A percentile compares a stretch with the other conserved stretches of the same genome.
phyloP scores from a whole-genome alignment of 257 asterid species.

The Rubia yunnanensis region DNA sequence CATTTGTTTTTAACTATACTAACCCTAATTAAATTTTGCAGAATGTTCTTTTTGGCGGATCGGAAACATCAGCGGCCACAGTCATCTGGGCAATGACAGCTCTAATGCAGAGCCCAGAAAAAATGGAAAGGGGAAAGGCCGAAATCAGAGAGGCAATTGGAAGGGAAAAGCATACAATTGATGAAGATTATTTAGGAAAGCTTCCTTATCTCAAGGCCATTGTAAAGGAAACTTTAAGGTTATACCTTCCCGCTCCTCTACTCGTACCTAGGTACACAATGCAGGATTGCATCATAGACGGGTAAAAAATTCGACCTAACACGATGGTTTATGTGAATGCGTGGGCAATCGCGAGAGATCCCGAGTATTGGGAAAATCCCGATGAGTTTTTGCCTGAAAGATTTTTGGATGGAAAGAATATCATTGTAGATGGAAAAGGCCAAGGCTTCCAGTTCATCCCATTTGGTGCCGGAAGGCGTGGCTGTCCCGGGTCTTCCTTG shows the following conservation, averaged over 20 bases:
- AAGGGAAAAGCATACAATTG: background rate
- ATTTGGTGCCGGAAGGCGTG: background rate
- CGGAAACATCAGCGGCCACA: background rate
- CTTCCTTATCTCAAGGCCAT: slow-evolving; percentile 2
- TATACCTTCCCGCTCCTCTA: background rate
- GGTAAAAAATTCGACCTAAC: background rate
- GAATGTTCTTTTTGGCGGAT: background rate
- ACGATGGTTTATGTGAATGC: background rate
- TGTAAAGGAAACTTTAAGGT: background rate
- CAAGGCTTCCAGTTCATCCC: background rate
- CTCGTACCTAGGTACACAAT: background rate
- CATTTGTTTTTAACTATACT: no score
- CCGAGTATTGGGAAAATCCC: background rate
- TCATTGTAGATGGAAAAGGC: background rate
- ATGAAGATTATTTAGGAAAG: background rate
- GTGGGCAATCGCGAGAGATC: slow-evolving; percentile 1
- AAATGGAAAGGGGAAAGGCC: background rate
- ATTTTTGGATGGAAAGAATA: background rate
- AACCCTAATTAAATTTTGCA: background rate
- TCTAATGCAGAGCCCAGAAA: background rate
- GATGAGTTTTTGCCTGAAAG: slow-evolving; percentile 3
- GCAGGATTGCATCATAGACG: background rate
- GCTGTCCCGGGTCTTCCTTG: background rate
- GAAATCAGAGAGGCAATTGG: background rate
- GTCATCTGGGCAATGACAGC: slow-evolving; percentile 8